Percentiles rank a stretch among this genome's conserved stretches.
Conservation (phyloP, 495 filamentous ascomycete species). For the Xylaria curta region DNA sequence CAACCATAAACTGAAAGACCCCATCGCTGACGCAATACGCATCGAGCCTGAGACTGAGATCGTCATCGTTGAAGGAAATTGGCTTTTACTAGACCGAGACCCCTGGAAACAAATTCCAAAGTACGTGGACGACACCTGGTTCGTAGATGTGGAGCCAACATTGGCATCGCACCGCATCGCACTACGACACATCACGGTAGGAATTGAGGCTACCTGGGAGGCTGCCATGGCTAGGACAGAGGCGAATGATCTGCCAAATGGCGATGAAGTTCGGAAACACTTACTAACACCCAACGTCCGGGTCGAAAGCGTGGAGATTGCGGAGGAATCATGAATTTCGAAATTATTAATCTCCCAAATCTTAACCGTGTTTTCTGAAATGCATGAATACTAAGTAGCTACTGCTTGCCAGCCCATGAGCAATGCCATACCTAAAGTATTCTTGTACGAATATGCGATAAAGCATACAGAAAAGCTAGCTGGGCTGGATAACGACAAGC, state of each 20-base stretch:
- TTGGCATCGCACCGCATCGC: constrained; percentile 47
- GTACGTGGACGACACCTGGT: constrained; percentile 36
- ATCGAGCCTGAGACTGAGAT: constrained; percentile 45
- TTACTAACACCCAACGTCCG: constrained; percentile 1
- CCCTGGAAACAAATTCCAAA: constrained; percentile 32
- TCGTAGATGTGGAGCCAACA: constrained; percentile 46
- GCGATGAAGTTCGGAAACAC: constrained; percentile 12
- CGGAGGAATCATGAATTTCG: neutral
- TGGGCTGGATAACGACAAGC: no score
- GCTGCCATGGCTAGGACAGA: constrained; percentile 49
- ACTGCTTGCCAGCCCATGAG: no score
- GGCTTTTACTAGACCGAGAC: constrained; percentile 33
- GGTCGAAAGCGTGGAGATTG: constrained; percentile 15
- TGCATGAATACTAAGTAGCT: no score
- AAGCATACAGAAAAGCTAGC: no score
- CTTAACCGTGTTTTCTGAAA: no score
- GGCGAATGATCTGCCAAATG: constrained; percentile 52
- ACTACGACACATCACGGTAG: constrained; percentile 45
- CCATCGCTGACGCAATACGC: constrained; percentile 43
- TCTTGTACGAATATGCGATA: no score
- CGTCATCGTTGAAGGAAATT: constrained; percentile 50
- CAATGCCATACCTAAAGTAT: no score
- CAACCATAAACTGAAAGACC: constrained; percentile 51
- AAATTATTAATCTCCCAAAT: neutral
- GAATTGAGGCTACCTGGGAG: constrained; percentile 50